Base-by-base conservation (phyloP, 139 green algal genomes). In the Mesotaenium endlicherianum region DNA sequence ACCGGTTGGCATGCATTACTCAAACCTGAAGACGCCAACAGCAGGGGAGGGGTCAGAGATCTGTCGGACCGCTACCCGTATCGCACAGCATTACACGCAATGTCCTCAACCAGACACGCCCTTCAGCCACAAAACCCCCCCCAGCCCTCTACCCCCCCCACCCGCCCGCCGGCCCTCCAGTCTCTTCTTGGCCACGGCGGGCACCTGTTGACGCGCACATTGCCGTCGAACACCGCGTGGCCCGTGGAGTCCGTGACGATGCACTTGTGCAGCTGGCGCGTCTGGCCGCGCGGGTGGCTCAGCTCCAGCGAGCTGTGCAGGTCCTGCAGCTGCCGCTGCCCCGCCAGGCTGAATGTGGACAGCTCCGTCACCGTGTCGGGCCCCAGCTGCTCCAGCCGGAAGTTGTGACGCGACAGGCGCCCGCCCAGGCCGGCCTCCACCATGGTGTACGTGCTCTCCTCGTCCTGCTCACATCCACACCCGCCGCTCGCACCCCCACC, bases 231-330 rank as follows among this genome's bases (percentile, higher is more conserved):
- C 30, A 99, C 95, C 14, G 94, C 96, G 1, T 88, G 83, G 0
- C 89, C 93, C 16, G 72, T 93, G 11, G 93, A 14, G 5, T 92
- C 75, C 5, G 90, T 88, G 2, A 95, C 95, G 84, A 99, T 99
- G 93, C 96, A 98, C 92, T 99, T 99, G 93, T 99, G 96, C 81
- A 99, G 88, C 89, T 99, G 96, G 20, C 93, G 81, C 26, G 93
- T 86, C 60, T 43, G 53, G 50, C 88, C 88, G 36, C 83, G 45
- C 30, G 85, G 83, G 57, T 87, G 69, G 47, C 90, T 81, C 60
- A 91, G 80, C 60, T 43, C 30, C 0, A 91, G 38, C 2, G 42
- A 84, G 43, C 91, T 95, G 89, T 99, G 96, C 81, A 99, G 83
- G 89, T 99, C 96, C 83, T 98, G 95, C 74, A 97, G 85, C 92